These are phyloP conservation scores for Claviceps sp. DNA, from an alignment of 2,329 filamentous ascomycete genomes.

Conservation along the genomic window DNA sequence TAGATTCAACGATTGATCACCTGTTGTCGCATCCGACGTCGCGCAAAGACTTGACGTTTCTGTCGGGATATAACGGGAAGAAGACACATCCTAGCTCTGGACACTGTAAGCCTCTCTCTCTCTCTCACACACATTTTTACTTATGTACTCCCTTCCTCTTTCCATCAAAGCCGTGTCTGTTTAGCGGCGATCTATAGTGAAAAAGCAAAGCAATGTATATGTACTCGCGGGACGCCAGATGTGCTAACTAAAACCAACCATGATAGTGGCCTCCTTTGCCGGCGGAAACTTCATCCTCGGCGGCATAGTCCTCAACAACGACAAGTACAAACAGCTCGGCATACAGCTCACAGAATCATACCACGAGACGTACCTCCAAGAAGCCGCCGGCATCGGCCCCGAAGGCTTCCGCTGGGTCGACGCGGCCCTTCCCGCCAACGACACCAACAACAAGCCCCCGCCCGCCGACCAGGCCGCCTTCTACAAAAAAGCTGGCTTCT, in stretches of 20 bases:
- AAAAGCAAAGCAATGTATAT: constrained; percentile 11
- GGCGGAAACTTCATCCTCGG: constrained; percentile 79
- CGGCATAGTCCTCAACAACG: constrained; percentile 51
- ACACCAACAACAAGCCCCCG: constrained; percentile 25
- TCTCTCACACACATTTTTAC: too few species aligned
- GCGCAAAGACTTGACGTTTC: constrained; percentile 59
- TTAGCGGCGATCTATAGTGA: too few species aligned
- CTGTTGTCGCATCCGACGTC: constrained; percentile 54
- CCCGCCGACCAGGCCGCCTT: constrained; percentile 40
- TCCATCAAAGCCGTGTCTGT: background rate
- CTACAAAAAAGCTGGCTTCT: constrained; percentile 58
- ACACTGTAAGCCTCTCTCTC: constrained; percentile 28
- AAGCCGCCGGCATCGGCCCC: constrained; percentile 62
- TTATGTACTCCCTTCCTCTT: background rate
- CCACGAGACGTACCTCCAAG: constrained; percentile 57
- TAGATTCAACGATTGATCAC: constrained; percentile 60
- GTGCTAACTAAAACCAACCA: background rate
- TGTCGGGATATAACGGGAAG: constrained; percentile 41
- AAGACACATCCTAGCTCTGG: constrained; percentile 31
- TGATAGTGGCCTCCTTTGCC: constrained; percentile 61
- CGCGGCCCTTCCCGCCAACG: constrained; percentile 18
- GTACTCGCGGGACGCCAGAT: background rate
- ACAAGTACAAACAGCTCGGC: constrained; percentile 61
- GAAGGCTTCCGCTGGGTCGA: constrained; percentile 55
- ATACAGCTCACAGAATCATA: constrained; percentile 59